Percentiles rank a stretch among this genome's conserved stretches.
These are phyloP conservation scores for Aegilops sharonensis DNA, from an alignment of 176 grass and related monocot species.

Conservation along the genomic window DNA sequence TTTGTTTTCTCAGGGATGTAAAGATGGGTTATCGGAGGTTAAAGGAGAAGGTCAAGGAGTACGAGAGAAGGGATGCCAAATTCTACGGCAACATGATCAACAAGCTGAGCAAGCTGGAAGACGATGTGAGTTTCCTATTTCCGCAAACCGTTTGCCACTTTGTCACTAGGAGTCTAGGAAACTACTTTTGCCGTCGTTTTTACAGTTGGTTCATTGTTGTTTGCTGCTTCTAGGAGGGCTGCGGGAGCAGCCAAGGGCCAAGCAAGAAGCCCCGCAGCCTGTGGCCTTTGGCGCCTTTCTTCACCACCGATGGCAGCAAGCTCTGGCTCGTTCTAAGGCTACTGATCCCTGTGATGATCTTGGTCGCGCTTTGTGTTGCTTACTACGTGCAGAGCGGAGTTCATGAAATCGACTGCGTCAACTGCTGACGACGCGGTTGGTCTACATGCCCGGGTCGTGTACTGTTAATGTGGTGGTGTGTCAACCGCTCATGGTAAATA, in stretches of 20 bases:
- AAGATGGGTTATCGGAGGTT: constrained; percentile 54
- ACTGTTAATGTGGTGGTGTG: background rate
- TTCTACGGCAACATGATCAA: constrained; percentile 64
- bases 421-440: constrained; percentile 8
- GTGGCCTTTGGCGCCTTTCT: constrained; percentile 18
- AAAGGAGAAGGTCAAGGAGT: constrained; percentile 59
- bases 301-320: constrained; percentile 27
- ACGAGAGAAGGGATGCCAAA: constrained; percentile 55
- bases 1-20: constrained; percentile 50
- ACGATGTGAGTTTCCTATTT: constrained; percentile 29
- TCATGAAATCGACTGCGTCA: constrained; percentile 43
- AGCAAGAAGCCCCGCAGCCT: constrained; percentile 34
- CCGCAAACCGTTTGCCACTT: background rate
- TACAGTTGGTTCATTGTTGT: background rate
- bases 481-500: background rate
- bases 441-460: background rate
- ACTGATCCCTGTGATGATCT: constrained; percentile 33
- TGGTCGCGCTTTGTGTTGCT: constrained; percentile 39
- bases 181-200: background rate
- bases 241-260: background rate
- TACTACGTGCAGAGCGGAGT: constrained; percentile 37
- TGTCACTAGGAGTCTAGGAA: background rate
- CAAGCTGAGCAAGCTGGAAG: constrained; percentile 43
- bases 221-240: constrained; percentile 32
- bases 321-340: constrained; percentile 44